These are phyloP conservation scores for Calocybe gangraenosa DNA, from an alignment of 768 basidiomycete species.

Conservation along the genomic window DNA sequence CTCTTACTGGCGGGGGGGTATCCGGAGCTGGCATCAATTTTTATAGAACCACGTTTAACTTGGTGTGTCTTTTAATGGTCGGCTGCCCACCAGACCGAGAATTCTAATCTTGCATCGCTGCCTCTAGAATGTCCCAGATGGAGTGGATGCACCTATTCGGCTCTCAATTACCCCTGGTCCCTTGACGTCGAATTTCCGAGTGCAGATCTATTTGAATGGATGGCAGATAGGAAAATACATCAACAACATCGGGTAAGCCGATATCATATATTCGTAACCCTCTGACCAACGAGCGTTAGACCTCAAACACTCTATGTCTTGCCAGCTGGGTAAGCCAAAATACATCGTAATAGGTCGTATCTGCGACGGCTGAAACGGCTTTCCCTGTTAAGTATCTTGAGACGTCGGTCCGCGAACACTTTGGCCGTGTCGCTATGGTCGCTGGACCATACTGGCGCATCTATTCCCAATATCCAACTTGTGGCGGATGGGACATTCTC, in stretches of 20 bases:
- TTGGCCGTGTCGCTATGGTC: slow-evolving; percentile 48
- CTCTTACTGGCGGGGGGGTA: slow-evolving; percentile 25
- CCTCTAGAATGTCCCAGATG: slow-evolving; percentile 32
- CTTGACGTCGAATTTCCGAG: slow-evolving; percentile 42
- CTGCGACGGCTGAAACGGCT: no score
- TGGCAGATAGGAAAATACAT: slow-evolving; percentile 53
- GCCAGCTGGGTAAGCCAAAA: slow-evolving; percentile 42
- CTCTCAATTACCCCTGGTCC: slow-evolving; percentile 40
- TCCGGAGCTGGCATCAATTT: slow-evolving; percentile 39
- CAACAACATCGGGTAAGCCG: slow-evolving; percentile 43
- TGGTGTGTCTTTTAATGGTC: slow-evolving; percentile 24
- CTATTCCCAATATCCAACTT: slow-evolving; percentile 35
- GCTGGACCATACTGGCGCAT: slow-evolving; percentile 37
- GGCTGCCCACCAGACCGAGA: not conserved
- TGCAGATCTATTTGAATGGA: slow-evolving; percentile 48
- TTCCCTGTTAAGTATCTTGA: slow-evolving; percentile 30
- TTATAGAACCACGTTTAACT: slow-evolving; percentile 36
- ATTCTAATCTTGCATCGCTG: not conserved
- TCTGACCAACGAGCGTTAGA: slow-evolving; percentile 11
- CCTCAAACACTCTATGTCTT: slow-evolving; percentile 48
- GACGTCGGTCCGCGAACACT: slow-evolving; percentile 38
- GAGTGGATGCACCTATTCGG: slow-evolving; percentile 41
- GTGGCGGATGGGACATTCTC: slow-evolving; percentile 42
- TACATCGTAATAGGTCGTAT: no score
- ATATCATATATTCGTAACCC: not conserved